Evolutionary conservation across 2,329 filamentous ascomycete species (phyloP), one percentile per base, ranked within the genome.

Genomic region (Fusarium algeriense): DNA sequence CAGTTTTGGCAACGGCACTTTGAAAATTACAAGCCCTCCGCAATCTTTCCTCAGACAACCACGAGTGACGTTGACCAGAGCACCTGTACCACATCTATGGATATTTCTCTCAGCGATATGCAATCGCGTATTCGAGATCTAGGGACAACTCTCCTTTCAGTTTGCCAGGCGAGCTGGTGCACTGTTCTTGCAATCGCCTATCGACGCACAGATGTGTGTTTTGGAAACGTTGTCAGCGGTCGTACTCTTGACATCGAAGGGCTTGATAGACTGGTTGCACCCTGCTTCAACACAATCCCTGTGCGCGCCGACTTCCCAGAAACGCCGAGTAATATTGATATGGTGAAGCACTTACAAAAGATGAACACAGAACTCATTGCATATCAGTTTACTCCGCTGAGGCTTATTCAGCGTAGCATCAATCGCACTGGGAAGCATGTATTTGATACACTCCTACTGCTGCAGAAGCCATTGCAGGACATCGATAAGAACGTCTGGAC

Each of bases 241-340:
- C 89, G 95, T 11, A 91, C 90, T 1, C 78, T 93, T 13, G 81
- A 88, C 1, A 79, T 95, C 5, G 86, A 91, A 9, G 88, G 87
- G 0, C 83, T 95, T 14, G 90, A 95, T 40, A 84, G 86, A 7
- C 86, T 97, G 9, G 88, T 97, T n/a, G 94, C 93, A 0, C 95
- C 95, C 0, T 97, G 94, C 78, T 97, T 98, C 84, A 98, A 97
- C 77, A 97, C 95, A 0, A 81, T 97, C 15, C 94, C 95, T 0
- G 77, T 94, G 3, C 88, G 93, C 30, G 81, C 89, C 19, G 81
- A 89, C 35, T 67, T 92, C 13, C 80, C 84, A 2, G 77, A 77
- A 5, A 78, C 78, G 4, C 82, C 79, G 2, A 86, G 85, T 19
- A 90, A 90, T 61, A 74, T 84, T 1, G 86, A 90, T 8, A 77